Evolutionary conservation across 805 yeast genomes (phyloP).

Genomic region (Alloascoidea africana): DNA sequence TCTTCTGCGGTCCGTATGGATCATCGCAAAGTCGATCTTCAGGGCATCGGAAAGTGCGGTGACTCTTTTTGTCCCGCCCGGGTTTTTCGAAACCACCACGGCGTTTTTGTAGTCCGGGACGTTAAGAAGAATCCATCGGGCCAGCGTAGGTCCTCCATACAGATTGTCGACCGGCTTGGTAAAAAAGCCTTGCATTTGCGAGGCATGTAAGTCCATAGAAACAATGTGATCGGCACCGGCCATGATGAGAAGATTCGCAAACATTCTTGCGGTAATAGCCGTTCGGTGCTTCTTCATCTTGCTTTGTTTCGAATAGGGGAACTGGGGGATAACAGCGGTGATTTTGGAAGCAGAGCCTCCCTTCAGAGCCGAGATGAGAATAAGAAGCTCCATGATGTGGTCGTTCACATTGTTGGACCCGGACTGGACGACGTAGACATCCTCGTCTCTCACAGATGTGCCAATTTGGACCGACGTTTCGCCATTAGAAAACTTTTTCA

Average conservation of each 20-base stretch:
- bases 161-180: slow-evolving; percentile 92
- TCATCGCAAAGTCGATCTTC: slow-evolving; percentile 81
- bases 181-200: slow-evolving; percentile 96
- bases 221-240: slow-evolving; percentile 96
- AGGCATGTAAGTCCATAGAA: slow-evolving; percentile 96
- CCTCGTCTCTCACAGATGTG: slow-evolving; percentile 91
- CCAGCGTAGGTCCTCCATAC: slow-evolving; percentile 76
- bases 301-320: slow-evolving; percentile 90
- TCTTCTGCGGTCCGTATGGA: slow-evolving; percentile 92
- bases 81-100: slow-evolving; percentile 92
- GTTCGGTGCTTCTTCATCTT: slow-evolving; percentile 99
- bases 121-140: slow-evolving; percentile 63
- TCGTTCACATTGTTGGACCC: slow-evolving; percentile 88
- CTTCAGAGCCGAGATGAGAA: slow-evolving; percentile 81
- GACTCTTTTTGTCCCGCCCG: slow-evolving; percentile 98
- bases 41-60: slow-evolving; percentile 85
- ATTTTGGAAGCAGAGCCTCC: slow-evolving; percentile 80
- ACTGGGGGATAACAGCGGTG: slow-evolving; percentile 83
- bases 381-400: slow-evolving; percentile 65
- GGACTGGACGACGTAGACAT: slow-evolving; percentile 80
- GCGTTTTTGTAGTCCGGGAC: slow-evolving; percentile 73
- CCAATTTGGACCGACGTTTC: slow-evolving; percentile 79
- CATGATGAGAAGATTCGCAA: slow-evolving; percentile 73
- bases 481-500: slow-evolving; percentile 65
- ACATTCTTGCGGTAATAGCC: slow-evolving; percentile 89